Evolutionary conservation across 768 basidiomycete species (phyloP).

Genomic region (Lentinula aciculospora): DNA sequence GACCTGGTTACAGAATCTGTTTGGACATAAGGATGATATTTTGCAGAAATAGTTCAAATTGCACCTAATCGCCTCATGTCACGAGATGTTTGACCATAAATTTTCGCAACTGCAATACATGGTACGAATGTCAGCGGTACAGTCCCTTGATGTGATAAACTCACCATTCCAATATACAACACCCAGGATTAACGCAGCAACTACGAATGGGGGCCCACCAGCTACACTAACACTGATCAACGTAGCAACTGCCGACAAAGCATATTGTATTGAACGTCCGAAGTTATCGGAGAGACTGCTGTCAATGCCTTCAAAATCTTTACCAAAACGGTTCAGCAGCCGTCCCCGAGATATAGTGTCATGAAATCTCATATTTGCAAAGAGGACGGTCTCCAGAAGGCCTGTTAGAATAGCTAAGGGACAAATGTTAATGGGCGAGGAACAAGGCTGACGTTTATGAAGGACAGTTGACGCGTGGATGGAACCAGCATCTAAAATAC

Average conservation of each 20-base stretch:
- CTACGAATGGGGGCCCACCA: conserved; percentile 71
- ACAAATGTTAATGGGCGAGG: background rate
- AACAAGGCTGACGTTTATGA: conserved; percentile 48
- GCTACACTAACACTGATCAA: conserved; percentile 70
- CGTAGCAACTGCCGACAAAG: conserved; percentile 65
- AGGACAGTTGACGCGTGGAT: conserved; percentile 75
- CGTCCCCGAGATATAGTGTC: conserved; percentile 88
- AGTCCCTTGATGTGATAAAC: conserved; percentile 12
- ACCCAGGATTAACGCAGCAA: conserved; percentile 52
- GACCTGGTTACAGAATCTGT: conserved; percentile 45
- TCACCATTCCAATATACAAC: conserved; percentile 67
- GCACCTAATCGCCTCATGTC: conserved; percentile 77
- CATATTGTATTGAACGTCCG: conserved; percentile 70
- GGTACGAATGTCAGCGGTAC: background rate
- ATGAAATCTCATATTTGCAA: conserved; percentile 88
- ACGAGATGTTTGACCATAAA: conserved; percentile 81
- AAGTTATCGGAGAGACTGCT: conserved; percentile 82
- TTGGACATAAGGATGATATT: background rate
- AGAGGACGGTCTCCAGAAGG: conserved; percentile 75
- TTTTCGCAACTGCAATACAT: conserved; percentile 22
- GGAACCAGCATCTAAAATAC: conserved; percentile 57
- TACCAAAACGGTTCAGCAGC: conserved; percentile 78
- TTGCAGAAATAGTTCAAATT: conserved; percentile 11
- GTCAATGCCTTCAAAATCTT: conserved; percentile 88
- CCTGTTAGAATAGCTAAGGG: conserved; percentile 21